Conservation (phyloP, 176 grass and related monocot genomes). For the Avena eriantha region DNA sequence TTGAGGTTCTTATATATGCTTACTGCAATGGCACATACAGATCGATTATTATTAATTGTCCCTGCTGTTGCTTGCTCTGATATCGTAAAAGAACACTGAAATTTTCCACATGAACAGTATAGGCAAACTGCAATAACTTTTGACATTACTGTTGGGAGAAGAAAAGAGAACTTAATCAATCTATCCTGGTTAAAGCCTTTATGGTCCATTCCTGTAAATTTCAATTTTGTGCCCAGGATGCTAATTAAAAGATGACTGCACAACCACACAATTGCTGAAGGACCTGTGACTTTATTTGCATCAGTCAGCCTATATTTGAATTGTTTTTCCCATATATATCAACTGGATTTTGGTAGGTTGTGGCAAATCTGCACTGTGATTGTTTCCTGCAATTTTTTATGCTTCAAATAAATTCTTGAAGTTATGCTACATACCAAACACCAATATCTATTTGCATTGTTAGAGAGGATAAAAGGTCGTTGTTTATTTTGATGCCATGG, state of each 20-base stretch:
- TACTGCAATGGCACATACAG: conserved; percentile 14
- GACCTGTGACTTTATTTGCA: background rate
- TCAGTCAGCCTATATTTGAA: background rate
- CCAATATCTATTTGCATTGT: background rate
- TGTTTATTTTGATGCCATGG: conserved; percentile 8
- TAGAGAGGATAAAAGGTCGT: background rate
- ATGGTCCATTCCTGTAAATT: background rate
- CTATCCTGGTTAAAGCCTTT: conserved; percentile 17
- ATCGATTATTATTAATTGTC: conserved; percentile 35
- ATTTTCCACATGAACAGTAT: background rate
- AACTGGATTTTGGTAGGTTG: background rate
- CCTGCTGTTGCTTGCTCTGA: background rate
- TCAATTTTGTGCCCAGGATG: background rate
- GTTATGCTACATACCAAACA: background rate
- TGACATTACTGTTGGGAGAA: background rate
- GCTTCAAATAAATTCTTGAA: background rate
- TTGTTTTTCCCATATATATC: background rate
- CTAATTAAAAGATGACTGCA: background rate
- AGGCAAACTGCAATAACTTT: background rate
- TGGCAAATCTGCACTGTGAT: background rate
- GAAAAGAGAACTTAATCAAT: background rate
- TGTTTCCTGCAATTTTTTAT: background rate
- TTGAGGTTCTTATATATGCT: conserved; percentile 53
- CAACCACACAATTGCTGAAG: background rate
- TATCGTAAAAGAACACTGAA: conserved; percentile 7